phyloP scores from a whole-genome alignment of 306 rosid genomes.

The Glycine tomentella region DNA sequence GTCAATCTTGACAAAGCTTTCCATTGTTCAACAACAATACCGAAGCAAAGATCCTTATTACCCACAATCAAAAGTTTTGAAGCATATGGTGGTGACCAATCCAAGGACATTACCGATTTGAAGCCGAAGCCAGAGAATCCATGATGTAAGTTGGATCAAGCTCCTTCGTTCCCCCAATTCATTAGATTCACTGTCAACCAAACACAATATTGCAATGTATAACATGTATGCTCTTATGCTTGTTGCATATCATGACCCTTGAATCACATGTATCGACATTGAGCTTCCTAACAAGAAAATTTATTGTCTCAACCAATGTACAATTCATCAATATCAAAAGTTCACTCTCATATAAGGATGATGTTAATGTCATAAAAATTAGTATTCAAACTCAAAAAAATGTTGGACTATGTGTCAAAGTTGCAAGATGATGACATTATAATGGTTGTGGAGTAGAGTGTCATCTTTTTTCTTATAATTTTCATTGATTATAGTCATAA shows the following conservation, averaged over 20 bases:
- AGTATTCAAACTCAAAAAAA: neutral
- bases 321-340: neutral
- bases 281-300: constrained; percentile 7
- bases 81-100: too few relatives aligned
- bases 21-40: too few relatives aligned
- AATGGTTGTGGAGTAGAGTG: too few relatives aligned
- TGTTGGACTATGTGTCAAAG: neutral
- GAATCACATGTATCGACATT: constrained; percentile 14
- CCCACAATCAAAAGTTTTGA: too few relatives aligned
- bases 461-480: too few relatives aligned
- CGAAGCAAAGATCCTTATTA: too few relatives aligned
- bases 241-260: neutral
- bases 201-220: neutral
- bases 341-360: neutral
- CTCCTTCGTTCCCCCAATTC: neutral
- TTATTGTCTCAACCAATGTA: neutral
- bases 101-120: constrained; percentile 39
- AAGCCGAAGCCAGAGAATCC: constrained; percentile 27
- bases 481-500: too few relatives aligned
- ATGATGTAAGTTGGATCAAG: neutral
- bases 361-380: neutral
- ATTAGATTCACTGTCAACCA: neutral
- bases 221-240: constrained; percentile 38
- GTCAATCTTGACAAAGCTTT: too few relatives aligned
- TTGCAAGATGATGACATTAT: neutral